Base-by-base conservation (phyloP, 768 basidiomycete species). In the Fomitopsis pulvina region DNA sequence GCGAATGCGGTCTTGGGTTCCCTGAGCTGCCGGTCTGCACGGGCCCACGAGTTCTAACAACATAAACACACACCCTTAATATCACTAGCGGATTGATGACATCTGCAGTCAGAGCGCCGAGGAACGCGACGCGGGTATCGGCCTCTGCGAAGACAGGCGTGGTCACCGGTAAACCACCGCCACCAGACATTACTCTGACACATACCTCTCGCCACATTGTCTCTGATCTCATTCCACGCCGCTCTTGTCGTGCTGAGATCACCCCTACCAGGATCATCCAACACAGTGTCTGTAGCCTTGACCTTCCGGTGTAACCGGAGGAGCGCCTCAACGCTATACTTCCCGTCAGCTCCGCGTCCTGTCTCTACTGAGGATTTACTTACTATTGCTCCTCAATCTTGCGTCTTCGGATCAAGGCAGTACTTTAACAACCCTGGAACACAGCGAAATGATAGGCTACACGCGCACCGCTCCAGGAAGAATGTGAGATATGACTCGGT, bases 1-100 rank as follows among this genome's bases (percentile, higher is more conserved):
- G 41, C 89, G 77, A n/a, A 91, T 94, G 30, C 93, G 80, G 47
- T 91, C 89, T 70, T 95, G 92, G 10, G 85, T 86, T 57, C 94
- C 92, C 90, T 92, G 52, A 9, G 20, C 12, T 20, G 18, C 32
- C 27, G 14, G 37, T 26, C 41, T 29, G 44, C 24, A 48, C 16
- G 29, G 38, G 39, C 6, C 40, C 29, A 16, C 37, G 30, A 32
- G 27, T 9, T 28, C 11, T 14, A 10, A 10, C 18, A 41, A 43
- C 26, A 37, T 20, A 21, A 21, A 40, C 20, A 51, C 61, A 46
- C 57, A 81, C 90, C 76, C 83, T 90, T 41, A 94, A 66, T 28
- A 73, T 59, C 26, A 75, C 75, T 45, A 95, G 70, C 8, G 83
- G 81, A 48, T 68, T 77, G 51, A 95, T 76, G n/a, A 89, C 81